Evolutionary conservation across 257 asterid genomes (phyloP), one percentile per base, ranked within the genome.

Genomic region (Fraxinus anomala): DNA sequence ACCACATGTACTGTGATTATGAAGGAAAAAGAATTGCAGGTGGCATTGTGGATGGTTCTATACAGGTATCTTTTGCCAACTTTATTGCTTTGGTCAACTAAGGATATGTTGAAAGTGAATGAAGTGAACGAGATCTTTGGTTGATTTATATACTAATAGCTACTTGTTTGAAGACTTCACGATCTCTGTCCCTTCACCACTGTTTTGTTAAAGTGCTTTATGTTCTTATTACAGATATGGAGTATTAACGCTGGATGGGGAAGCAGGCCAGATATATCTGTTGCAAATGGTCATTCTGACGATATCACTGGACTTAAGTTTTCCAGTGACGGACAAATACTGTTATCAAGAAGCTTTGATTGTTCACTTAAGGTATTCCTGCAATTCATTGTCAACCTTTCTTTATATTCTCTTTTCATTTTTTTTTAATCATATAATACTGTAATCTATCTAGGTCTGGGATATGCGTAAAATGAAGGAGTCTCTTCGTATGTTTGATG

Each of bases 171-270:
- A 37, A 42, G 71, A 42, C 12, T 76, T 76, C 28, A 39, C 14
- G 65, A 13, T 13, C 56, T 16, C 4, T 47, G 59, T 54, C 76
- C 61, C 70, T 54, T 42, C 77, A 39, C 31, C 39, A 40, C 51
- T 34, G 23, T 44, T 42, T 51, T 8, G 47, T 17, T 73, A 28
- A 30, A 44, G 56, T 47, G n/a, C 59, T 47, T 47, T 13, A 14
- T 47, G 59, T 47, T 76, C 66, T 33, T 81, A 81, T 76, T 82
- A 74, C 85, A 95, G 97, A 85, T 95, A 82, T 95, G 99, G 99
- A 95, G 85, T 83, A 85, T 91, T 79, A 95, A 93, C 84, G 89
- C 99, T 83, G 98, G 97, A 81, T 95, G 98, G 99, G 99, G 94
- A 79, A 90, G 96, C 88, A 90, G 96, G 83, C 99, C 99, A 40